Evolutionary conservation across 1,284 basidiomycete species (phyloP), one percentile per base, ranked within the genome.

Genomic region (Apiotrichum laibachii): DNA sequence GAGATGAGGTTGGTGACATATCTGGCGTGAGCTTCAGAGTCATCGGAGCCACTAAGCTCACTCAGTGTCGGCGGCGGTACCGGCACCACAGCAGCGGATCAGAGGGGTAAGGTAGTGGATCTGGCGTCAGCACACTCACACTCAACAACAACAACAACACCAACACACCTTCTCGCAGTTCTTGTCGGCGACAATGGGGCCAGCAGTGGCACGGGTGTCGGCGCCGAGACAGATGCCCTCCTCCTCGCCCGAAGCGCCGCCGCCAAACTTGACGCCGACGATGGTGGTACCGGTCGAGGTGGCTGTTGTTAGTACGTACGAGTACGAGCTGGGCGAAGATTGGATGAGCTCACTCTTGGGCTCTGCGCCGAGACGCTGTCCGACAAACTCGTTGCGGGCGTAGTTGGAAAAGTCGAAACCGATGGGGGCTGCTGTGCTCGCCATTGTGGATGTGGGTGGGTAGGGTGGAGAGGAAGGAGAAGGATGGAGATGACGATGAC

Each of bases 201-300:
- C 95, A 67, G 88, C 91, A 0, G 95, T 98, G 2, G 94, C 92
- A 70, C 95, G 85, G 0, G 96, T 99, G 79, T 99, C 96, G 39
- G 96, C 96, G 47, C 95, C 96, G 13, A 99, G 85, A 16, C 97
- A 86, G 61, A 99, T 87, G 5, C 95, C 96, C 74, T 92, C 92
- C 67, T 87, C 87, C 53, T 78, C 77, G 2, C 77, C 78, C 11
- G 72, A 72, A 60, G 79, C 78, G 48, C 82, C 78, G 48, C 80
- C 79, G 31, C 82, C 82, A 77, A 90, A 99, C 59, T 97, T 81
- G 71, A 92, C 92, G 33, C 95, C 96, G n/a, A 82, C 81, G 62
- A 99, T 98, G 45, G 95, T 99, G 2, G 96, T 99, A 72, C 95
- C 95, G 2, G 94, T 97, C 75, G 90, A 92, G 5, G 91, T 94